Conservation (phyloP, 192 early-diverging fungal genomes). For the Linnemannia exigua region DNA sequence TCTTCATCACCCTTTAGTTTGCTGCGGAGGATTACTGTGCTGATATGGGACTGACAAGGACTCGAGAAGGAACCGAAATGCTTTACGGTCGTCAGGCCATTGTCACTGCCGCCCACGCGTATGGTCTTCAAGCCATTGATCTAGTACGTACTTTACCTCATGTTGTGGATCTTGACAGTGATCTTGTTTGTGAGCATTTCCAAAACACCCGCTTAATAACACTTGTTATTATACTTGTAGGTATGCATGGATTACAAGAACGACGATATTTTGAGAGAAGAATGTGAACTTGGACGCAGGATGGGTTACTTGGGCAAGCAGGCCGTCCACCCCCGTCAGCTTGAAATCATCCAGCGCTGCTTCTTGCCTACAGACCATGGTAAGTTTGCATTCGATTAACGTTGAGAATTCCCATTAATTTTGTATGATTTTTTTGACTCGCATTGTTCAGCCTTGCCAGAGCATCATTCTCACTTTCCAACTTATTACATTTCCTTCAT, state of each 20-base stretch:
- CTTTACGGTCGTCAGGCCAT: conserved; percentile 84
- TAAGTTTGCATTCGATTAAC: conserved; percentile 13
- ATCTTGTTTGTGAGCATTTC: too few relatives aligned
- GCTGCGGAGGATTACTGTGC: conserved; percentile 98
- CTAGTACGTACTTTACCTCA: conserved; percentile 65
- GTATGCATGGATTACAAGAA: conserved; percentile 92
- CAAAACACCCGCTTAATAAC: neutral
- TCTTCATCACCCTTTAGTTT: conserved; percentile 60
- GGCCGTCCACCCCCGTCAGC: conserved; percentile 93
- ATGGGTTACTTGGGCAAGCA: conserved; percentile 99
- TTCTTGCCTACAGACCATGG: conserved; percentile 83
- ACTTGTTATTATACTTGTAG: conserved; percentile 22
- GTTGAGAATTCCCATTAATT: neutral
- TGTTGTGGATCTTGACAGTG: too few relatives aligned
- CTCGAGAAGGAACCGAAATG: conserved; percentile 79
- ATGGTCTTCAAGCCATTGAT: conserved; percentile 93
- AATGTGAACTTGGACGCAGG: conserved; percentile 86
- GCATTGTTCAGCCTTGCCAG: neutral
- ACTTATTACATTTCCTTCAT: neutral
- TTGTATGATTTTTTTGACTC: neutral
- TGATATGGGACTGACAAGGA: conserved; percentile 86
- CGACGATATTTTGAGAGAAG: conserved; percentile 76
- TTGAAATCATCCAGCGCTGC: conserved; percentile 82
- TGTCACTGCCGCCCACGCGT: conserved; percentile 86
- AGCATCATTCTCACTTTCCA: neutral